A percentile compares a stretch with the other conserved stretches of the same genome.
phyloP scores from a whole-genome alignment of 2,329 filamentous ascomycete species.

The Sporothrix phasma region DNA sequence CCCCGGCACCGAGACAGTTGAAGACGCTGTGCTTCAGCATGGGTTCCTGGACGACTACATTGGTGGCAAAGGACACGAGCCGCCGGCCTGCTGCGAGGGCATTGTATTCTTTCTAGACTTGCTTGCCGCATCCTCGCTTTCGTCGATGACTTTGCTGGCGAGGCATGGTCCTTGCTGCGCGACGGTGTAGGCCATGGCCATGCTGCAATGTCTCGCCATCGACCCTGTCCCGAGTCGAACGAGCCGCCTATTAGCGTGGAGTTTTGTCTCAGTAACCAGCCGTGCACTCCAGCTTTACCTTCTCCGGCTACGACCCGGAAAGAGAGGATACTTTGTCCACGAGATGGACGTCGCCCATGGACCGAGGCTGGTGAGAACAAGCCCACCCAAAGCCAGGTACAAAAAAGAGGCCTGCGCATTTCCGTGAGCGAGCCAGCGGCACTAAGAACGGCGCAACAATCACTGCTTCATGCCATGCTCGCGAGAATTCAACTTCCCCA shows the following conservation, averaged over 20 bases:
- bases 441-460: no score
- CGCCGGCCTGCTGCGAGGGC: background rate
- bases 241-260: background rate
- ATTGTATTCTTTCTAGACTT: background rate
- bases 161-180: background rate
- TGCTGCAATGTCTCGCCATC: background rate
- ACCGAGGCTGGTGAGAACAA: no score
- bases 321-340: no score
- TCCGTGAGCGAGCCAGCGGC: no score
- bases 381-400: no score
- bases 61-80: background rate
- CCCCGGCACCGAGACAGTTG: background rate
- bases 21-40: background rate
- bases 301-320: no score
- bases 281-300: no score
- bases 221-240: background rate
- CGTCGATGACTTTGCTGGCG: background rate
- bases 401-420: no score
- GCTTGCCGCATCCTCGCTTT: background rate
- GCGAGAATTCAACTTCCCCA: no score
- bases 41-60: background rate
- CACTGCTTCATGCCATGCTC: no score
- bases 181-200: background rate
- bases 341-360: no score
- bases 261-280: no score